Evolutionary conservation across 345 rosid species (phyloP).

Genomic region (Boechera retrofracta): DNA sequence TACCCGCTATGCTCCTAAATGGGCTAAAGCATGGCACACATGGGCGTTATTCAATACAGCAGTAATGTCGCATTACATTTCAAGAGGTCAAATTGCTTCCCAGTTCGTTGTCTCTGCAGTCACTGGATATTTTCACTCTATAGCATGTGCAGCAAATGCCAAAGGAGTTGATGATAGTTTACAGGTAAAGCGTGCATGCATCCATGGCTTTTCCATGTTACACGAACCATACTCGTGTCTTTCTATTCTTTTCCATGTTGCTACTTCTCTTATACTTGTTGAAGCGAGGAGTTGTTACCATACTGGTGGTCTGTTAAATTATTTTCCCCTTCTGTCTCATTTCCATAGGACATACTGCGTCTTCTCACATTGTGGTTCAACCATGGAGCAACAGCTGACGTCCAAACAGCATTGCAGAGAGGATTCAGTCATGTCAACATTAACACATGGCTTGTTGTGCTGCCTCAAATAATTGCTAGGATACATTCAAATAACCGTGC

Average conservation of each 20-base stretch:
- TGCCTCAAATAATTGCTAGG: slow-evolving; percentile 99
- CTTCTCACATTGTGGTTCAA: slow-evolving; percentile 98
- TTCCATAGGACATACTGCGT: slow-evolving; percentile 93
- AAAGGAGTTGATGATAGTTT: slow-evolving; percentile 99
- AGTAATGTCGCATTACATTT: slow-evolving; percentile 92
- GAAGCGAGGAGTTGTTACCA: slow-evolving; percentile 20
- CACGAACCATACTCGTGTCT: slow-evolving; percentile 10
- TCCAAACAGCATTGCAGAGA: slow-evolving; percentile 81
- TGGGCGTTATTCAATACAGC: slow-evolving; percentile 99
- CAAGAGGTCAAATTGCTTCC: slow-evolving; percentile 70
- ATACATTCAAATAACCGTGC: slow-evolving; percentile 96
- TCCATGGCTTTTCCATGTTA: slow-evolving; percentile 36
- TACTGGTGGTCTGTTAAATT: slow-evolving; percentile 21
- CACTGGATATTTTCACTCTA: slow-evolving; percentile 96
- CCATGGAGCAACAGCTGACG: slow-evolving; percentile 93
- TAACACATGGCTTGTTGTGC: slow-evolving; percentile 95
- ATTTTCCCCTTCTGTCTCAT: slow-evolving; percentile 17
- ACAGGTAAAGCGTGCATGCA: slow-evolving; percentile 63
- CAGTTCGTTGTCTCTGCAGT: slow-evolving; percentile 94
- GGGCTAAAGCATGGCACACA: slow-evolving; percentile 98
- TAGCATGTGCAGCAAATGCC: slow-evolving; percentile 89
- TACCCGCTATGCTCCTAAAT: slow-evolving; percentile 74
- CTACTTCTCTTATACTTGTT: slow-evolving; percentile 18
- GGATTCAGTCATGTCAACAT: slow-evolving; percentile 92
- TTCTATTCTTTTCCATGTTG: slow-evolving; percentile 13